Conservation (phyloP, 192 early-diverging fungal genomes). For the Dispira simplex region DNA sequence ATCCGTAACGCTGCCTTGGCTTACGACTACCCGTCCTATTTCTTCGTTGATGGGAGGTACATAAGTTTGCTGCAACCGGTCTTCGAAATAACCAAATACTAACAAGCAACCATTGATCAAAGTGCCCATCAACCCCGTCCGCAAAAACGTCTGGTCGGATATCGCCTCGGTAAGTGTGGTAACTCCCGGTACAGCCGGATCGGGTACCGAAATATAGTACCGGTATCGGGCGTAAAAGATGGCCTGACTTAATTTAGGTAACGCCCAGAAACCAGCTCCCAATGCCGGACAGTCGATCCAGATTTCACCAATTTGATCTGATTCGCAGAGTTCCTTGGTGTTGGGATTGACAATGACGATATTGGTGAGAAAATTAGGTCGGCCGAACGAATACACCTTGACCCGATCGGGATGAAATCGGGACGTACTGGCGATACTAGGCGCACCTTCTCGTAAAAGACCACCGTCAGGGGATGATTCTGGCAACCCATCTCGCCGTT, state of each 20-base stretch:
- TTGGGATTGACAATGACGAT: constrained; percentile 73
- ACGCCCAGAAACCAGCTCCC: constrained; percentile 59
- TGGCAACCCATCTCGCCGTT: neutral
- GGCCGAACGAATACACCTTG: constrained; percentile 18
- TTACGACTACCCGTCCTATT: neutral
- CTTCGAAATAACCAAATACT: constrained; percentile 63
- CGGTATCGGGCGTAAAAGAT: constrained; percentile 48
- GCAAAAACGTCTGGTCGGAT: constrained; percentile 50
- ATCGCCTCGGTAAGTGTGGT: constrained; percentile 23
- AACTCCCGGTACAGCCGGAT: constrained; percentile 24
- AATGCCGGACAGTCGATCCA: constrained; percentile 65
- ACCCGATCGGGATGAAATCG: neutral
- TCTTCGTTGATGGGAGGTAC: neutral
- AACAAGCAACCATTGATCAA: constrained; percentile 52
- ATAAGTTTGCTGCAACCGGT: constrained; percentile 31
- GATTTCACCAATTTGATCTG: constrained; percentile 69
- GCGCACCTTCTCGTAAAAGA: neutral
- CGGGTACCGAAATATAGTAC: constrained; percentile 27
- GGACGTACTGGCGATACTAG: neutral
- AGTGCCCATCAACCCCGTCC: constrained; percentile 60
- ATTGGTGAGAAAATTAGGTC: constrained; percentile 27
- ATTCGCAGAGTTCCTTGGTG: constrained; percentile 52
- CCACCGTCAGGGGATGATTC: neutral
- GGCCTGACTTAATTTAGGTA: constrained; percentile 54
- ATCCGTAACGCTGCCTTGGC: neutral